Conservation (phyloP, 2,329 filamentous ascomycete genomes). For the Fusarium lyarnte region DNA sequence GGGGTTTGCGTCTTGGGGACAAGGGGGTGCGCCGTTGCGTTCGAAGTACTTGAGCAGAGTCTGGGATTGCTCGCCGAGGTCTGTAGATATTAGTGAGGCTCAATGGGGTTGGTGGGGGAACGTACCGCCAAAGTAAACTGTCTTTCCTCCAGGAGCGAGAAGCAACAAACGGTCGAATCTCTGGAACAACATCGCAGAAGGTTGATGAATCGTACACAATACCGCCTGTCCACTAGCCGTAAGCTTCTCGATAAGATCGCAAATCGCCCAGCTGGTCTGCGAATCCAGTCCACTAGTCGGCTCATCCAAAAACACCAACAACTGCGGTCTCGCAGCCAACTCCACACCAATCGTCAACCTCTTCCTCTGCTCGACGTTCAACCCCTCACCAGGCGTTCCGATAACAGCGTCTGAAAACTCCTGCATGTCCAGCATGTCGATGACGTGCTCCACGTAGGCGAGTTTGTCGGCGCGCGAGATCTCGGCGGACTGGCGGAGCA, state of each 20-base stretch:
- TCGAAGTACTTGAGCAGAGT: conserved; percentile 68
- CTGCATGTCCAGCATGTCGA: conserved; percentile 53
- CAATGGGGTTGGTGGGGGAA: rapidly evolving
- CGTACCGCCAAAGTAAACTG: conserved; percentile 68
- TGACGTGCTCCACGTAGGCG: conserved; percentile 44
- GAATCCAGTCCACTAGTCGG: conserved; percentile 80
- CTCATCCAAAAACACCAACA: conserved; percentile 80
- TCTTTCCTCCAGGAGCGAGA: conserved; percentile 64
- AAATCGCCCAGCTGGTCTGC: conserved; percentile 80
- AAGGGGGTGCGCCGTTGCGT: conserved; percentile 65
- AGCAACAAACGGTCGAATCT: conserved; percentile 64
- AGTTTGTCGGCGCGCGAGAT: conserved; percentile 51
- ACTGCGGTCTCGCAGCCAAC: conserved; percentile 75
- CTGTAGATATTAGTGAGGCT: neutral
- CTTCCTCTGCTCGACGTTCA: conserved; percentile 57
- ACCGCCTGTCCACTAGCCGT: conserved; percentile 57
- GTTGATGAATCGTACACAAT: conserved; percentile 59
- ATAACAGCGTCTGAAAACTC: conserved; percentile 75
- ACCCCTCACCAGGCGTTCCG: conserved; percentile 60
- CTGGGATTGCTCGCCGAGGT: conserved; percentile 53
- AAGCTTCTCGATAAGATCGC: conserved; percentile 74
- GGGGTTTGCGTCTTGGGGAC: conserved; percentile 66
- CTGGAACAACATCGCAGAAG: conserved; percentile 56
- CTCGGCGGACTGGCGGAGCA: conserved; percentile 72
- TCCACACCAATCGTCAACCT: conserved; percentile 81